Evolutionary conservation across 345 rosid genomes (phyloP).

Genomic region (Raphanus raphanistrum): DNA sequence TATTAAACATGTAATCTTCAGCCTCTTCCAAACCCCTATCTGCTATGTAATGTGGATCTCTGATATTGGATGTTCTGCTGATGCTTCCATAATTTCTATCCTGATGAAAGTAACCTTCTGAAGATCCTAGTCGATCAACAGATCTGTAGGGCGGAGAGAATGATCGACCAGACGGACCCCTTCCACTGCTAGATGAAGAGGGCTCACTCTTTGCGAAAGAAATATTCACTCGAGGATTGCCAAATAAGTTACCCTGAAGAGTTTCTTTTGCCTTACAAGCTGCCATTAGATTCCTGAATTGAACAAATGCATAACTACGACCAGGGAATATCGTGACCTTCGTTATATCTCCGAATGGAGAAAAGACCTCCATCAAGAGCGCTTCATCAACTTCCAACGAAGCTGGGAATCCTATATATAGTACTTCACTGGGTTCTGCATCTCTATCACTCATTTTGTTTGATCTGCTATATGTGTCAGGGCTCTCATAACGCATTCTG

Average conservation of each 20-base stretch:
- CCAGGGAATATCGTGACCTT: constrained; percentile 87
- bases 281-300: constrained; percentile 55
- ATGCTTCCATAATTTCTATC: constrained; percentile 48
- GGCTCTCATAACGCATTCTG: constrained; percentile 58
- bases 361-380: constrained; percentile 73
- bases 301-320: constrained; percentile 96
- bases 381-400: constrained; percentile 73
- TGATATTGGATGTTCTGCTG: constrained; percentile 34
- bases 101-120: constrained; percentile 49
- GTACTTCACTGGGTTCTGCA: constrained; percentile 86
- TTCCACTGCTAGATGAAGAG: constrained; percentile 61
- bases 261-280: constrained; percentile 92
- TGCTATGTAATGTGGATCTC: constrained; percentile 43
- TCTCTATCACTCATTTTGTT: constrained; percentile 54
- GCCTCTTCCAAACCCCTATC: constrained; percentile 46
- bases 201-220: constrained; percentile 85
- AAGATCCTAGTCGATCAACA: constrained; percentile 50
- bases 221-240: constrained; percentile 95
- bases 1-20: constrained; percentile 51
- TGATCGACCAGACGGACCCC: constrained; percentile 47
- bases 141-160: constrained; percentile 60
- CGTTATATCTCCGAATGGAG: constrained; percentile 86
- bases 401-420: constrained; percentile 95
- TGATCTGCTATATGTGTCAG: constrained; percentile 58
- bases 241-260: constrained; percentile 90